Percentiles rank a stretch among this genome's conserved stretches.
Conservation (phyloP, 2,329 filamentous ascomycete species). For the Alternaria sp. region DNA sequence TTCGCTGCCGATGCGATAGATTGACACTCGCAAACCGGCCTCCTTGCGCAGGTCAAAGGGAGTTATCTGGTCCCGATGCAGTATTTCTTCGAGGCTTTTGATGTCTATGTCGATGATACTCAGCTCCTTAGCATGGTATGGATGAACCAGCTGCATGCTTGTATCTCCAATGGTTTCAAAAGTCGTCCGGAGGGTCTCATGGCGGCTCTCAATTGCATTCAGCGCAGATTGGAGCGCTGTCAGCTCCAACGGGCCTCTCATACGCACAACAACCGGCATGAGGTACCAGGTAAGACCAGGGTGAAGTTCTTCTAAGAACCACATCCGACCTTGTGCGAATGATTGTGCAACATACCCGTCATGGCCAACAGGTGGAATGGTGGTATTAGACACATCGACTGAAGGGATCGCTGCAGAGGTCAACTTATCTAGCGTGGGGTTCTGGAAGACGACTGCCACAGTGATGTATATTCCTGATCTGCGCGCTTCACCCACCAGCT, state of each 20-base stretch:
- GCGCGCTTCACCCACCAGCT: background rate
- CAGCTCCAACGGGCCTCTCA: background rate
- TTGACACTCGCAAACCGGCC: background rate
- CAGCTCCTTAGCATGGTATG: too few species aligned
- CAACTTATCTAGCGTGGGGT: background rate
- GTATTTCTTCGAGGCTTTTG: too few species aligned
- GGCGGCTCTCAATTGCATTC: conserved; percentile 2
- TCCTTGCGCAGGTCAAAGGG: background rate
- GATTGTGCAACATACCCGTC: background rate
- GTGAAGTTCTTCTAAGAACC: conserved; percentile 8
- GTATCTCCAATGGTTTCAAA: background rate
- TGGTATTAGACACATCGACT: background rate
- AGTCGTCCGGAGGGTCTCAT: conserved; percentile 7
- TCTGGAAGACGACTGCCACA: background rate
- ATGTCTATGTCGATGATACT: too few species aligned
- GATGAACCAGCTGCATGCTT: too few species aligned
- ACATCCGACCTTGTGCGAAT: conserved; percentile 7
- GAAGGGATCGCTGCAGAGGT: background rate
- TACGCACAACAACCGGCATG: background rate
- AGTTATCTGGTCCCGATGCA: background rate
- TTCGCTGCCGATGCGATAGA: background rate
- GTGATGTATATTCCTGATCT: background rate
- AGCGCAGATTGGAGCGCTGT: conserved; percentile 1
- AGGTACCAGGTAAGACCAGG: conserved; percentile 7
- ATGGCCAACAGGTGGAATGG: too few species aligned